Conservation (phyloP, 768 basidiomycete species). For the Crepidotus variabilis region DNA sequence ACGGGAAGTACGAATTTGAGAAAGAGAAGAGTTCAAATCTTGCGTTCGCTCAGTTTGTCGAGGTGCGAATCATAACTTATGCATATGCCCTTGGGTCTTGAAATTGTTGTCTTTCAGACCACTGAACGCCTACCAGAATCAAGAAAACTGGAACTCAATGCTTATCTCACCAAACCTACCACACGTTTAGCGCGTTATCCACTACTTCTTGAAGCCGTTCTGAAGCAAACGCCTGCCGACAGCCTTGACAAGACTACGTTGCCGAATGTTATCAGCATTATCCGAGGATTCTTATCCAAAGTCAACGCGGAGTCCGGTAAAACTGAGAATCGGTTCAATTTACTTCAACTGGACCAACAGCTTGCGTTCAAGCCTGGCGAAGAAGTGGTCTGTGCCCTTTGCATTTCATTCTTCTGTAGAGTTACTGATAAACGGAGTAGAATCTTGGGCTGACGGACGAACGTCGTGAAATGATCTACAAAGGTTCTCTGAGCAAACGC, state of each 20-base stretch:
- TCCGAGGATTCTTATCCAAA: slow-evolving; percentile 79
- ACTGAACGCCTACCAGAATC: slow-evolving; percentile 94
- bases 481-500: slow-evolving; percentile 85
- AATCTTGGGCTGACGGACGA: slow-evolving; percentile 86
- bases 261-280: slow-evolving; percentile 69
- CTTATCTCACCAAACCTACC: slow-evolving; percentile 96
- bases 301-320: slow-evolving; percentile 95
- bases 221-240: slow-evolving; percentile 90
- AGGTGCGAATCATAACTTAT: slow-evolving; percentile 50
- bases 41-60: slow-evolving; percentile 92
- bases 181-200: slow-evolving; percentile 97
- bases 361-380: slow-evolving; percentile 88
- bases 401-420: background rate
- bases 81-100: background rate
- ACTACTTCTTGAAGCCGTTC: slow-evolving; percentile 83
- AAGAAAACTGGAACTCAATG: slow-evolving; percentile 94
- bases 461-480: slow-evolving; percentile 86
- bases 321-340: slow-evolving; percentile 94
- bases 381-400: slow-evolving; percentile 61
- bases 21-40: slow-evolving; percentile 94
- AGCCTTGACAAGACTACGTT: slow-evolving; percentile 79
- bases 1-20: slow-evolving; percentile 99
- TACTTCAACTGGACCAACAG: slow-evolving; percentile 91
- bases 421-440: slow-evolving; percentile 31
- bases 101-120: slow-evolving; percentile 39